Evolutionary conservation across 139 green algal genomes (phyloP).

Genomic region (Picochlorum costavermella): DNA sequence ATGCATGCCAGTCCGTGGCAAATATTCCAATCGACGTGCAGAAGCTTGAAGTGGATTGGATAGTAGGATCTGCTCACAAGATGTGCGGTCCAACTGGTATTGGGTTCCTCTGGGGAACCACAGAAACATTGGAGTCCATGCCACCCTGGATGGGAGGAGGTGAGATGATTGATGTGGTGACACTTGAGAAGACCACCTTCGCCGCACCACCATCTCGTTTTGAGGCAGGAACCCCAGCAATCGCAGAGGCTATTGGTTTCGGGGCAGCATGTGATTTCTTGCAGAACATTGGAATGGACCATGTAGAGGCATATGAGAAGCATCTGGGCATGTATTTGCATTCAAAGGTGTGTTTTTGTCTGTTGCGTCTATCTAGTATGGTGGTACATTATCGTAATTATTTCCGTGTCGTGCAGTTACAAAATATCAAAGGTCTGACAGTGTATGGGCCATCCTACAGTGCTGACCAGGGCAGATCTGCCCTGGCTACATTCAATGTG

Average conservation of each 20-base stretch:
- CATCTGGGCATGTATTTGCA: conserved; percentile 80
- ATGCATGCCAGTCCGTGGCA: conserved; percentile 94
- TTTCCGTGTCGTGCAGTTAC: background rate
- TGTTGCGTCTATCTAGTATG: background rate
- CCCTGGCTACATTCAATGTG: conserved; percentile 92
- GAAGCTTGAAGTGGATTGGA: conserved; percentile 83
- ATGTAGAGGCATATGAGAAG: conserved; percentile 62
- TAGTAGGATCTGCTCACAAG: conserved; percentile 93
- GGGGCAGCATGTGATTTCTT: conserved; percentile 73
- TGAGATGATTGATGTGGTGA: conserved; percentile 98
- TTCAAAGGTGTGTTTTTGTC: conserved; percentile 31
- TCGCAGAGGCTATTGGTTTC: conserved; percentile 71
- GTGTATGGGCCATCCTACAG: conserved; percentile 80
- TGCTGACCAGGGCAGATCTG: conserved; percentile 44
- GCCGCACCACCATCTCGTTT: conserved; percentile 84
- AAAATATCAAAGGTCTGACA: conserved; percentile 36
- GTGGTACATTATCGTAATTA: background rate
- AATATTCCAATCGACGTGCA: conserved; percentile 91
- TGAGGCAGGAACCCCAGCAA: conserved; percentile 94
- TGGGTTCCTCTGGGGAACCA: conserved; percentile 93
- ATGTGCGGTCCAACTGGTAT: conserved; percentile 95
- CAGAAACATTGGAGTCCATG: conserved; percentile 80
- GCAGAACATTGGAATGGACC: conserved; percentile 56
- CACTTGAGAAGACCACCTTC: conserved; percentile 85
- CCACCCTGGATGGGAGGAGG: conserved; percentile 92